Evolutionary conservation across 768 basidiomycete genomes (phyloP).

Genomic region (Flagelloscypha sp.): DNA sequence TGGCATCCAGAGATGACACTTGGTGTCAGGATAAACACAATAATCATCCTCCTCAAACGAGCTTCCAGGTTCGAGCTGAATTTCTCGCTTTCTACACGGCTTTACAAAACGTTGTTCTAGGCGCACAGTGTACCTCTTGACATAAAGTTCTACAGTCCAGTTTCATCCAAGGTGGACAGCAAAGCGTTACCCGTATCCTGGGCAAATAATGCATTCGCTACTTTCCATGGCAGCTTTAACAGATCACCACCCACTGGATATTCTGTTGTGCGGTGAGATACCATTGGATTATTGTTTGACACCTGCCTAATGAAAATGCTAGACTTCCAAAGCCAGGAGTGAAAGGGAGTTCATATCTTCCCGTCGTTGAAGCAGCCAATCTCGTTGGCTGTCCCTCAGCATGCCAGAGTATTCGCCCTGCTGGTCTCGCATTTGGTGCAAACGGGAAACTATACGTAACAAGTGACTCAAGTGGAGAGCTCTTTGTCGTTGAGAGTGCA

Average conservation of each 20-base stretch:
- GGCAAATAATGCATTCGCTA: slow-evolving; percentile 31
- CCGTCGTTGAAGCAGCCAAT: slow-evolving; percentile 32
- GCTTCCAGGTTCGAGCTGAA: slow-evolving; percentile 27
- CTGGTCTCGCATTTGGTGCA: slow-evolving; percentile 30
- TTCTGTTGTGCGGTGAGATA: slow-evolving; percentile 31
- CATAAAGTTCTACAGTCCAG: slow-evolving; percentile 30
- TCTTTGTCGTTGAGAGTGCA: too few relatives aligned
- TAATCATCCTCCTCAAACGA: slow-evolving; percentile 29
- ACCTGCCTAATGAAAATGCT: not conserved
- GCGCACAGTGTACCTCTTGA: slow-evolving; percentile 41
- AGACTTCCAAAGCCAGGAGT: slow-evolving; percentile 21
- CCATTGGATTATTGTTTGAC: not conserved
- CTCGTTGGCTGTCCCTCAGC: slow-evolving; percentile 29
- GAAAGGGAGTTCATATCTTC: slow-evolving; percentile 12
- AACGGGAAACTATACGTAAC: slow-evolving; percentile 31
- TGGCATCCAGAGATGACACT: slow-evolving; percentile 20
- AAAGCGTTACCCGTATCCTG: slow-evolving; percentile 21
- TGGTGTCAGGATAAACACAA: slow-evolving; percentile 27
- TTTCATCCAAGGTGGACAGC: slow-evolving; percentile 5
- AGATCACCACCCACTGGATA: slow-evolving; percentile 37
- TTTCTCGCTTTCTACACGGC: not conserved
- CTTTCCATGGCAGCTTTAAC: slow-evolving; percentile 37
- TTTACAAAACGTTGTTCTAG: slow-evolving; percentile 13
- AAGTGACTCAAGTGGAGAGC: slow-evolving; percentile 35
- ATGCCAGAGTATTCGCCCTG: slow-evolving; percentile 38